These are phyloP conservation scores for Penicillium soppii DNA, from an alignment of 495 filamentous ascomycete genomes.

Conservation along the genomic window DNA sequence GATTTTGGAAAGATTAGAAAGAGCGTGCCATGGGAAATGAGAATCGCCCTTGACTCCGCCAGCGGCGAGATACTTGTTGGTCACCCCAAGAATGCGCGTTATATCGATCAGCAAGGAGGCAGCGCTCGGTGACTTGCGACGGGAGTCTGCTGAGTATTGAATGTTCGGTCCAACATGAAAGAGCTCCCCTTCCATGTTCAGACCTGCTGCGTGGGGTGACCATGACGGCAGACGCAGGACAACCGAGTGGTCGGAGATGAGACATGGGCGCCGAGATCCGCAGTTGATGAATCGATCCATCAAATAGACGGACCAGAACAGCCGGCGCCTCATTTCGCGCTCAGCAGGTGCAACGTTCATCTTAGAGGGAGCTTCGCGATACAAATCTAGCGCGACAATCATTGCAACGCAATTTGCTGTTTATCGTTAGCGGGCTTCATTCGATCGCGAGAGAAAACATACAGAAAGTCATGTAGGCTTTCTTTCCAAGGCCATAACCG, in stretches of 20 bases:
- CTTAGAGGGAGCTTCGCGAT: constrained; percentile 64
- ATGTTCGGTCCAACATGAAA: constrained; percentile 74
- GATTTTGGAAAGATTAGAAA: constrained; percentile 82
- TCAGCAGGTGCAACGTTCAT: constrained; percentile 58
- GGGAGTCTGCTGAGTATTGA: constrained; percentile 62
- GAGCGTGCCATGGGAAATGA: constrained; percentile 84
- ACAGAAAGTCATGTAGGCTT: constrained; percentile 82
- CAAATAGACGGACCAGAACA: constrained; percentile 85
- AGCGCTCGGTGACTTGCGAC: constrained; percentile 67
- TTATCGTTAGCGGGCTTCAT: constrained; percentile 4
- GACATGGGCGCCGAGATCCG: constrained; percentile 73
- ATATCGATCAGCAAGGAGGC: constrained; percentile 79
- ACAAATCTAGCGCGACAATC: constrained; percentile 74
- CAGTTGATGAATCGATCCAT: constrained; percentile 78
- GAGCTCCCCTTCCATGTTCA: constrained; percentile 68
- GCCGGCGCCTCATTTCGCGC: constrained; percentile 66
- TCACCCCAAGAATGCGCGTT: constrained; percentile 75
- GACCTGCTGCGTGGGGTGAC: constrained; percentile 49
- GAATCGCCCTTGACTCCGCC: constrained; percentile 86
- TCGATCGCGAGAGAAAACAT: constrained; percentile 22
- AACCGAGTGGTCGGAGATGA: constrained; percentile 73
- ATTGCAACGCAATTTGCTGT: constrained; percentile 76
- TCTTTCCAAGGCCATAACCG: constrained; percentile 76
- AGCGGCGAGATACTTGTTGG: constrained; percentile 78
- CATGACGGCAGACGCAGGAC: constrained; percentile 70